Evolutionary conservation across 768 basidiomycete species (phyloP).

Genomic region (Boletales sp.): DNA sequence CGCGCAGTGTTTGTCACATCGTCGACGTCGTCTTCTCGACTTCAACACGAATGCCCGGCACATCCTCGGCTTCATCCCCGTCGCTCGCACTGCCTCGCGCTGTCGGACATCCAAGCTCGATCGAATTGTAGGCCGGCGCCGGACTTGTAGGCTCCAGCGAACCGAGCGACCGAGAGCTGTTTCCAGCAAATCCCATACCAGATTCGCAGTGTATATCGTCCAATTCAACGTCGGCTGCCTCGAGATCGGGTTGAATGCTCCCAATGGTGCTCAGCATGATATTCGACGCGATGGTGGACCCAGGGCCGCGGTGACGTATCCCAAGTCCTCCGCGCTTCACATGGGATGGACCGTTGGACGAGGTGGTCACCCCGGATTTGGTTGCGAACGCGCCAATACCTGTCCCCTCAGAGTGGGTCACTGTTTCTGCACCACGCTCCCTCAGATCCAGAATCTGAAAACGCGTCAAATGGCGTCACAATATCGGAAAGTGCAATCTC

Average conservation of each 20-base stretch:
- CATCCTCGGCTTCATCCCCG: constrained; percentile 17
- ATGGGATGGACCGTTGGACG: constrained; percentile 21
- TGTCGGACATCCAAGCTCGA: constrained; percentile 37
- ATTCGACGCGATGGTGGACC: constrained; percentile 57
- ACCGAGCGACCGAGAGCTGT: constrained; percentile 31
- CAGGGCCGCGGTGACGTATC: constrained; percentile 47
- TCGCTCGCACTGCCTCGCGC: constrained; percentile 19
- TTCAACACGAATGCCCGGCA: constrained; percentile 52
- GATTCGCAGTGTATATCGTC: constrained; percentile 50
- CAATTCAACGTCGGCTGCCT: constrained; percentile 53
- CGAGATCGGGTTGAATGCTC: constrained; percentile 51
- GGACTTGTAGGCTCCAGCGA: constrained; percentile 38
- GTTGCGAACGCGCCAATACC: constrained; percentile 65
- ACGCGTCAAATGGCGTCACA: constrained; percentile 4
- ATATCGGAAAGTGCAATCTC: constrained; percentile 14
- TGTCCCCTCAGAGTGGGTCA: constrained; percentile 69
- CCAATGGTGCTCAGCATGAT: constrained; percentile 63
- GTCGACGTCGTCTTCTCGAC: constrained; percentile 58
- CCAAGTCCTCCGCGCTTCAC: constrained; percentile 35
- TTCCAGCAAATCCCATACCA: constrained; percentile 51
- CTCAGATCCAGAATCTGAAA: constrained; percentile 77
- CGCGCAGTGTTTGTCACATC: constrained; percentile 30
- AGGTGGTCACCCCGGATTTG: constrained; percentile 43
- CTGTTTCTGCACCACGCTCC: constrained; percentile 77
- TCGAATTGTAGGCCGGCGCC: constrained; percentile 45